Evolutionary conservation across 2,329 filamentous ascomycete genomes (phyloP), one percentile per base, ranked within the genome.

Genomic region (Penicillium sp.): DNA sequence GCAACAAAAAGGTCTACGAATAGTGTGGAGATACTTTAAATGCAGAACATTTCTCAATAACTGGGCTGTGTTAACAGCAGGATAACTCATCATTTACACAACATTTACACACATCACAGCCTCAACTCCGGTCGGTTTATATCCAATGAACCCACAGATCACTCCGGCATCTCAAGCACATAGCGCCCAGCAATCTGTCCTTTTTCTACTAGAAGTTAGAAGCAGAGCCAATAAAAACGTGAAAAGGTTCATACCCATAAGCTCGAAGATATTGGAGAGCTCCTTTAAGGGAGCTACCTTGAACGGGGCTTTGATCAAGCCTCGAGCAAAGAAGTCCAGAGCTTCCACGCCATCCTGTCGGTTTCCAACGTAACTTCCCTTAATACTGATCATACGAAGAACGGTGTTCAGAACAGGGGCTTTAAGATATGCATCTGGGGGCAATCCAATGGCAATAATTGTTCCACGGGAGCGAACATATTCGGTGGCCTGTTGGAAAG

Each of bases 331-430:
- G 79, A 97, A 97, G 64, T 97, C 92, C 61, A 97, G 80, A 3
- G 93, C 92, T 79, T 97, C 93, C 53, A 86, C 83, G 1, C 86
- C 88, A 71, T 97, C 93, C 71, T 88, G 86, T 64, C 93, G 84
- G 80, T 96, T 97, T 57, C 93, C 93, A 64, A 97, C 93, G 71
- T 97, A 97, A 65, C 86, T 91, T 59, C 92, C 92, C 79, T 90
- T 90, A 81, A 97, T 97, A 66, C 76, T 86, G 78, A 97, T 86
- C 91, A 96, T 96, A 77, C 87, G 82, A 69, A 93, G 81, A 61
- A 97, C 93, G 7, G 88, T 90, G 70, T 92, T 87, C 72, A 97
- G 96, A 56, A 97, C 91, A 38, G 91, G 89, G 1, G 92, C 91
- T 65, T 83, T 84, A 62, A 97, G 82, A 74, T 81, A 89, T 2